phyloP scores from a whole-genome alignment of 179 eudicot species.

The Camellia oleifera region DNA sequence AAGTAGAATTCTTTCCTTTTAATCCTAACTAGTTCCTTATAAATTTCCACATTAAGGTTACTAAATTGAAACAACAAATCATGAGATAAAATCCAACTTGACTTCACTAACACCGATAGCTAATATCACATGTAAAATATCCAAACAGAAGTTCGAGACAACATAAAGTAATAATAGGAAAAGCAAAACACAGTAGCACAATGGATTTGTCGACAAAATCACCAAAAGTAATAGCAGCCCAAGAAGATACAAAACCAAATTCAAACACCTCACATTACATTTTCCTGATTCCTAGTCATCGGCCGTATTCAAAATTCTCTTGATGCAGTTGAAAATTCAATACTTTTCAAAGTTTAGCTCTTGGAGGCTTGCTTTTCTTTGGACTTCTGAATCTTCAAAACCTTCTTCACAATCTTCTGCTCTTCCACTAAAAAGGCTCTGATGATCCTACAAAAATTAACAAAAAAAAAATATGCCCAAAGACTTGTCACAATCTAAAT shows the following conservation, averaged over 20 bases:
- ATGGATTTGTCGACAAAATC: conserved; percentile 26
- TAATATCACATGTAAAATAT: background rate
- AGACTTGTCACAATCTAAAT: background rate
- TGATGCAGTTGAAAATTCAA: background rate
- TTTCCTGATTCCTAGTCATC: conserved; percentile 7
- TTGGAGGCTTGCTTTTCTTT: conserved; percentile 64
- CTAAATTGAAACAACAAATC: background rate
- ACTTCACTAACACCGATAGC: background rate
- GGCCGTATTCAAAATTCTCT: conserved; percentile 22
- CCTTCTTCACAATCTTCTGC: conserved; percentile 93
- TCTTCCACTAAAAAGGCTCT: conserved; percentile 85
- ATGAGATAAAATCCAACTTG: background rate
- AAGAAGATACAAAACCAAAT: conserved; percentile 25
- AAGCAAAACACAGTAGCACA: conserved; percentile 13
- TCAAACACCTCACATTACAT: conserved; percentile 26
- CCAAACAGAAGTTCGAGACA: background rate
- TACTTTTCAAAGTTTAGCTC: conserved; percentile 27
- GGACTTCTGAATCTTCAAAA: conserved; percentile 83
- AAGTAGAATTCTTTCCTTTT: no score
- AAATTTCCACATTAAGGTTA: no score
- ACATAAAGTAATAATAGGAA: conserved; percentile 15
- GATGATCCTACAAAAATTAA: conserved; percentile 48
- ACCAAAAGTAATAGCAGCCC: conserved; percentile 8
- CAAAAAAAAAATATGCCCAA: background rate
- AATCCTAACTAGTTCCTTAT: no score